Evolutionary conservation across 805 yeast genomes (phyloP).

Genomic region (Kluyveromyces lactis): DNA sequence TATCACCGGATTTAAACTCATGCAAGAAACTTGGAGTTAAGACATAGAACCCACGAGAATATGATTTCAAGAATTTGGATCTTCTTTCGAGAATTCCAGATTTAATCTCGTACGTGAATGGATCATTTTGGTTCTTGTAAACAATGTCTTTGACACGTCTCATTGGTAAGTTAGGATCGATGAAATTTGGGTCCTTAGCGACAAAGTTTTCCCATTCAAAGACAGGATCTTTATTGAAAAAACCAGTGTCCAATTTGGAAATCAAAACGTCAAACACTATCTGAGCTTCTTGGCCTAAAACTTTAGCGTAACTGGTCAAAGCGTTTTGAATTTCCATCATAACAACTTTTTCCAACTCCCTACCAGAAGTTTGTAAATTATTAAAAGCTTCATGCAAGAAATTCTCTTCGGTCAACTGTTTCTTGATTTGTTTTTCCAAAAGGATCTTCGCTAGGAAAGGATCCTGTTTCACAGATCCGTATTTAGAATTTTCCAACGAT

Average conservation of each 20-base stretch:
- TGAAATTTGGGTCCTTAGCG: constrained; percentile 60
- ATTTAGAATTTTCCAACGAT: constrained; percentile 57
- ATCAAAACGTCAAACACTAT: constrained; percentile 57
- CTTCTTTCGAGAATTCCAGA: constrained; percentile 82
- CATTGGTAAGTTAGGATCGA: constrained; percentile 53
- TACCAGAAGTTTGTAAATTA: constrained; percentile 81
- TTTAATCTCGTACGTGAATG: constrained; percentile 58
- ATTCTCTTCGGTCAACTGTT: constrained; percentile 76
- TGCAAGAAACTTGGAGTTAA: constrained; percentile 82
- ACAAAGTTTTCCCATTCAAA: constrained; percentile 88
- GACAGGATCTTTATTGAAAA: constrained; percentile 67
- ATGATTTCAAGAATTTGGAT: constrained; percentile 86
- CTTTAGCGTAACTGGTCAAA: constrained; percentile 59
- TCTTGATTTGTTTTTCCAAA: constrained; percentile 69
- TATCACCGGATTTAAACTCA: constrained; percentile 78
- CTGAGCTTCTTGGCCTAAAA: constrained; percentile 66
- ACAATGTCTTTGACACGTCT: constrained; percentile 52
- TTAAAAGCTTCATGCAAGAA: constrained; percentile 81
- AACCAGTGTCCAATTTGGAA: constrained; percentile 58
- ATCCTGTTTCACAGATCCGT: constrained; percentile 47
- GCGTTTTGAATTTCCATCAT: constrained; percentile 81
- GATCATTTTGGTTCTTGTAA: constrained; percentile 63
- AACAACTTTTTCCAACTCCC: constrained; percentile 81
- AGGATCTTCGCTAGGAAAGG: constrained; percentile 70
- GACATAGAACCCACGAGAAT: constrained; percentile 84